Base-by-base conservation (phyloP, 2,329 filamentous ascomycete genomes). In the Hysterium pulicare region DNA sequence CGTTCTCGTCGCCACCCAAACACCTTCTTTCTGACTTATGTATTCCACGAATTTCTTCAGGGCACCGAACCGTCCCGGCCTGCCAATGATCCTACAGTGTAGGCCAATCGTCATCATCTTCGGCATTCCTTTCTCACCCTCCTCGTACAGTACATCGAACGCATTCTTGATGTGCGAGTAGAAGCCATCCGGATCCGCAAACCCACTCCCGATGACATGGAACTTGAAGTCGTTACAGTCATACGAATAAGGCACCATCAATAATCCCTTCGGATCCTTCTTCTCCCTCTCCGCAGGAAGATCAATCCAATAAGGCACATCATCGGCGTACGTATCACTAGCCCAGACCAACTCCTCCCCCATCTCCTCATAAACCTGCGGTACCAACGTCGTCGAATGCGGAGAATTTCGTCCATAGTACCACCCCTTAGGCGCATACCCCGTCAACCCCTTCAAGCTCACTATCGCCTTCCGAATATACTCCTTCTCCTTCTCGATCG, bases 101-200 rank as follows among this genome's bases (percentile, higher is more conserved):
- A 79, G 54, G 2, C 72, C 74, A 19, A 79, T 70, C 0, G 76
- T 79, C 76, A 79, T 79, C 76, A 79, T 79, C 61, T 76, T 77
- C 4, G 74, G 74, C 48, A 57, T 58, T 1, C 74, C 74, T 9
- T 66, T 65, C 39, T 67, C 56, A 1, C 74, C 75, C 47, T 78
- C 75, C 22, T 73, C 73, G 44, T 78, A 77, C 23, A 79, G 53
- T 15, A 75, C 71, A 50, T 79, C 76, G 40, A 79, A 79, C 0
- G 75, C 71, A 16, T 70, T 70, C 59, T 75, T 74, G 13, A 78
- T 49, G 47, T 79, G 72, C 15, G 55, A 49, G 41, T 64, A 69
- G 53, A 76, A 77, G 4, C 66, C 71, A 8, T 61, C 51, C 0
- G 73, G 69, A 30, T 68, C 70, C 4, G 69, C 61, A 48, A 75